Evolutionary conservation across 2,329 filamentous ascomycete species (phyloP).

Genomic region (Canariomyces notabilis): DNA sequence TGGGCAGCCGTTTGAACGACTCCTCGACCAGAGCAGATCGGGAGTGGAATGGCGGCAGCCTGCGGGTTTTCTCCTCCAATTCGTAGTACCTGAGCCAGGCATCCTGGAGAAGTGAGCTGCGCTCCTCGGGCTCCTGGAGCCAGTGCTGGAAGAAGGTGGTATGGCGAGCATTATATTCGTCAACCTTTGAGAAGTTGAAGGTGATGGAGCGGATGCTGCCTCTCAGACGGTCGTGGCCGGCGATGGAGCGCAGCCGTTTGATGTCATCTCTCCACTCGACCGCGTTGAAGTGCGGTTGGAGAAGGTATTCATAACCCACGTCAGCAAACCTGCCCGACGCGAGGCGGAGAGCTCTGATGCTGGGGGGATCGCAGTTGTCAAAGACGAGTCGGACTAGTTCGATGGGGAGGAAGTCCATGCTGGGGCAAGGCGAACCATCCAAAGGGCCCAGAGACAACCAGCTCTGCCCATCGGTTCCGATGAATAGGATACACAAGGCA

Average conservation of each 20-base stretch:
- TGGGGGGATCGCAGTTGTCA: constrained; percentile 34
- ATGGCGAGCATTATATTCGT: constrained; percentile 37
- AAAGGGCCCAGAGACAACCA: constrained; percentile 7
- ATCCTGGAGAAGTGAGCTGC: constrained; percentile 31
- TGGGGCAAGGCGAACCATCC: constrained; percentile 16
- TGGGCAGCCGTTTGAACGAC: constrained; percentile 36
- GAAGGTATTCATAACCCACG: constrained; percentile 40
- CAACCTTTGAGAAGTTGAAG: constrained; percentile 42
- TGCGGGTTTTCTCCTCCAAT: constrained; percentile 31
- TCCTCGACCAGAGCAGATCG: constrained; percentile 34
- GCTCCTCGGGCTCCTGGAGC: constrained; percentile 34
- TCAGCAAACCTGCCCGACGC: constrained; percentile 35
- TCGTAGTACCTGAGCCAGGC: constrained; percentile 36
- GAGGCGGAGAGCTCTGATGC: constrained; percentile 39
- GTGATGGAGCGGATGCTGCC: constrained; percentile 39
- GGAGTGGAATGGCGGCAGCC: constrained; percentile 33
- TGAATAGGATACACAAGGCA: neutral
- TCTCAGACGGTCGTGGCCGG: constrained; percentile 38
- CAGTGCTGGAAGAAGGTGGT: constrained; percentile 34
- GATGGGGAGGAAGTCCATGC: constrained; percentile 29
- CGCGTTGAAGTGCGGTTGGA: constrained; percentile 38
- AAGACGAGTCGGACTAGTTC: constrained; percentile 37
- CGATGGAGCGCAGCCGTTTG: constrained; percentile 40
- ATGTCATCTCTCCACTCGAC: constrained; percentile 44
- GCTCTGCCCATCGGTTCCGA: constrained; percentile 14